Evolutionary conservation across 768 basidiomycete genomes (phyloP), one percentile per base, ranked within the genome.

Genomic region (Tremella fuciformis): DNA sequence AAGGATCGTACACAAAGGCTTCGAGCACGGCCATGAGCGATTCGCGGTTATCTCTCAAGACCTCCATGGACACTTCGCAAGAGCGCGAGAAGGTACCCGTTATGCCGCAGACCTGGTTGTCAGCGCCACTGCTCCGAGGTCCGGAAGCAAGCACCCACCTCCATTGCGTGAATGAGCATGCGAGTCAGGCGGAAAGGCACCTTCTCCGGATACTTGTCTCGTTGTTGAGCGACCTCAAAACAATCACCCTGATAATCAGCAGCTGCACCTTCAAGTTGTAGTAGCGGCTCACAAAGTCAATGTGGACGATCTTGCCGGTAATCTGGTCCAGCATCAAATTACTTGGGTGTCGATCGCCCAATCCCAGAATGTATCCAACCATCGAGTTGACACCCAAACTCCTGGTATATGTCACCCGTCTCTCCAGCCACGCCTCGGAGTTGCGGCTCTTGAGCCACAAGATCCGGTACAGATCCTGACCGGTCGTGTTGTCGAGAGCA

Each of bases 111-210:
- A 94, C 91, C 90, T 92, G 68, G 19, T 53, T 57, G 25, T 29
- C 34, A 41, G 39, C 18, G 34, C 22, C 50, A 11, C 29, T 29
- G 21, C 26, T 41, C 11, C 13, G 39, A 18, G 48, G 6, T 41
- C 22, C 25, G 40, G 13, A 50, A 19, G 15, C 41, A 4, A 49
- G 8, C 13, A 70, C 83, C 65, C 65, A 90, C 92, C 84, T 99
- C 96, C 96, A 99, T 99, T 13, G 96, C 96, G 74, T 96, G 90
- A 11, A 91, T 94, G 53, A 99, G 83, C 96, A 99, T 99, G 66
- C 96, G 83, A 9, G 96, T 99, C 62, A 99, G 82, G 39, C 96
- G 85, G 86, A 99, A 99, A 0, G 96, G 96, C 53, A 99, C 91
- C 76, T 88, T 93, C 79, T 99, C 96, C 0, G 96, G 96, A 82